phyloP scores from a whole-genome alignment of 179 eudicot species.

The Patellifolia procumbens region DNA sequence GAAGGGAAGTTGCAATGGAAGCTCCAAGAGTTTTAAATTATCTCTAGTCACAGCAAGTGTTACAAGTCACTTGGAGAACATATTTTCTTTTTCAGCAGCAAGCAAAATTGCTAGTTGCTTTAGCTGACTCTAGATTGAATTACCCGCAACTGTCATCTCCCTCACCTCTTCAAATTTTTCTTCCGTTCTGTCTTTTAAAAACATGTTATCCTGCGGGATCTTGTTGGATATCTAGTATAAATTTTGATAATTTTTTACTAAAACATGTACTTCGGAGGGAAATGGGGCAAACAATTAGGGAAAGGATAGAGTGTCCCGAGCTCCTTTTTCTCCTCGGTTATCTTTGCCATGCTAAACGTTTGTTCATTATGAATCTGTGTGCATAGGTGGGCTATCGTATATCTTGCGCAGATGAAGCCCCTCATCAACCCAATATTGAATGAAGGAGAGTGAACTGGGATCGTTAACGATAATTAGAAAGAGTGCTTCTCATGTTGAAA shows the following conservation, averaged over 20 bases:
- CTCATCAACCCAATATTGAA: slow-evolving; percentile 81
- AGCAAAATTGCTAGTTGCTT: not conserved
- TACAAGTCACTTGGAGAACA: not conserved
- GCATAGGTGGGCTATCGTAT: slow-evolving; percentile 93
- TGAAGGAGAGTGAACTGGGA: slow-evolving; percentile 54
- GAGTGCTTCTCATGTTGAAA: slow-evolving; percentile 23
- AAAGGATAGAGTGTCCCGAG: not conserved
- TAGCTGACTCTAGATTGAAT: not conserved
- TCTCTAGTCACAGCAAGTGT: not conserved
- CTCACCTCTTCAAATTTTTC: not conserved
- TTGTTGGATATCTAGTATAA: too few relatives aligned
- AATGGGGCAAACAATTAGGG: not conserved
- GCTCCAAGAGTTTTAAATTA: not conserved
- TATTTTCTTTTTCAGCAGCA: not conserved
- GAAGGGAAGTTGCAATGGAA: not conserved
- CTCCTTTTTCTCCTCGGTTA: not conserved
- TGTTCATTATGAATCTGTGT: slow-evolving; percentile 15
- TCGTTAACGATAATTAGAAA: slow-evolving; percentile 18
- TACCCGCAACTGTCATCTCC: not conserved
- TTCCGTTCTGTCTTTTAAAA: not conserved
- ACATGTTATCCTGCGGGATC: too few relatives aligned
- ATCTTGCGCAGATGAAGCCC: slow-evolving; percentile 88
- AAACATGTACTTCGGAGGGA: too few relatives aligned
- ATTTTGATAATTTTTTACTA: too few relatives aligned
- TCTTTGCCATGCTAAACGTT: not conserved